Conservation (phyloP, 495 filamentous ascomycete species). For the Evansstolkia leycettana region DNA sequence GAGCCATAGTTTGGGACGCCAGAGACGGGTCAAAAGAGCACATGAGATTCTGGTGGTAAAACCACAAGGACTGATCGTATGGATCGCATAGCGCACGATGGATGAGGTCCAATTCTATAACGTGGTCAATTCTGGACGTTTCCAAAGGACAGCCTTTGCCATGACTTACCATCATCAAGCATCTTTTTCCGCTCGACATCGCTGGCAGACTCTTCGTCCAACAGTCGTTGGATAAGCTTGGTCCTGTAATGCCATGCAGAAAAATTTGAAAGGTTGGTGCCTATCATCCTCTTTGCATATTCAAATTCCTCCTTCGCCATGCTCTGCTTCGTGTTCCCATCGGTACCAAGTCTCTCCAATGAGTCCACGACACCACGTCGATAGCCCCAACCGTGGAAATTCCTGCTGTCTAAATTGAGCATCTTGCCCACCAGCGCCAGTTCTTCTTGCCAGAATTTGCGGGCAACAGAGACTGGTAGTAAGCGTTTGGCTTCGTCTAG, state of each 20-base stretch:
- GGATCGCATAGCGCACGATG: conserved; percentile 73
- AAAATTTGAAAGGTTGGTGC: conserved; percentile 77
- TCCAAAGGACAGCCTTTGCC: background rate
- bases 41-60: conserved; percentile 82
- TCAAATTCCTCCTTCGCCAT: conserved; percentile 73
- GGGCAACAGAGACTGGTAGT: conserved; percentile 40
- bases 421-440: conserved; percentile 72
- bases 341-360: conserved; percentile 46
- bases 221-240: conserved; percentile 62
- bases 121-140: conserved; percentile 1
- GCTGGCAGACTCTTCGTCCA: conserved; percentile 55
- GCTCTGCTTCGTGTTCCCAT: conserved; percentile 26
- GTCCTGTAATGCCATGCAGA: conserved; percentile 92
- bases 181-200: conserved; percentile 50
- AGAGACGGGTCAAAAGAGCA: conserved; percentile 42
- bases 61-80: conserved; percentile 90
- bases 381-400: conserved; percentile 98
- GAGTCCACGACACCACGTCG: conserved; percentile 58
- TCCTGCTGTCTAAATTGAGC: conserved; percentile 73
- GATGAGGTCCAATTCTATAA: conserved; percentile 58
- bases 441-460: conserved; percentile 69
- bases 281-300: conserved; percentile 84
- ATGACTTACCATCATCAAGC: conserved; percentile 53
- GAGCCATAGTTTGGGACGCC: conserved; percentile 42
- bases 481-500: conserved; percentile 55